phyloP scores from a whole-genome alignment of 2,329 filamentous ascomycete genomes.

The Hymenoscyphus occultus region DNA sequence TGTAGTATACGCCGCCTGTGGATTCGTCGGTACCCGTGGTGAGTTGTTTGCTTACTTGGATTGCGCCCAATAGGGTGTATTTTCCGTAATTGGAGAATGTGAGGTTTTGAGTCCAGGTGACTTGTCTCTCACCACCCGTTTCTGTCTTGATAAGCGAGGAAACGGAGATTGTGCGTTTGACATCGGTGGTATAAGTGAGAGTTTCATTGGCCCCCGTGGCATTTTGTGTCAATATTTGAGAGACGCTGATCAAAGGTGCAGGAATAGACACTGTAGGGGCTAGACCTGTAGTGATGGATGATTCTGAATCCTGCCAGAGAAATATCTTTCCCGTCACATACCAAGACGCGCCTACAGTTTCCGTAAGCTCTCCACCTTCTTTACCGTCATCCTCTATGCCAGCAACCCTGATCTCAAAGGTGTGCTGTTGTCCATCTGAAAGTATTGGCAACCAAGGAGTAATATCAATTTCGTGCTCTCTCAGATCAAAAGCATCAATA shows the following conservation, averaged over 20 bases:
- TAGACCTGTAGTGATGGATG: conserved; percentile 51
- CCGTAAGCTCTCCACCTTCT: conserved; percentile 47
- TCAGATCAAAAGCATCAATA: conserved; percentile 73
- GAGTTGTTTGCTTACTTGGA: conserved; percentile 51
- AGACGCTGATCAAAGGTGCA: conserved; percentile 49
- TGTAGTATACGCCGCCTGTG: conserved; percentile 31
- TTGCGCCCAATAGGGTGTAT: conserved; percentile 51
- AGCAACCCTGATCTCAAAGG: conserved; percentile 64
- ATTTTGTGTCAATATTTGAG: conserved; percentile 45
- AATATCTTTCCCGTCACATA: conserved; percentile 77
- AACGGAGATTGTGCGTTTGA: conserved; percentile 53
- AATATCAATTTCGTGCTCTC: conserved; percentile 79
- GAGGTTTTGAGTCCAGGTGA: conserved; percentile 58
- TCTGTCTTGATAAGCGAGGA: conserved; percentile 51
- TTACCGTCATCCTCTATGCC: conserved; percentile 58
- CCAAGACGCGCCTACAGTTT: conserved; percentile 65
- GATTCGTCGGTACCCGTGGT: conserved; percentile 48
- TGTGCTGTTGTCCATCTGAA: conserved; percentile 62
- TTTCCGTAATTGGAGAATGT: conserved; percentile 53
- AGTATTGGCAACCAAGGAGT: conserved; percentile 71
- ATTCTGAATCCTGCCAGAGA: conserved; percentile 61
- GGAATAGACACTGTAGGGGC: conserved; percentile 35
- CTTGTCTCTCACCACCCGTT: conserved; percentile 38
- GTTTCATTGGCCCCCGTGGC: conserved; percentile 55
- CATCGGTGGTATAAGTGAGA: conserved; percentile 56